Evolutionary conservation across 192 early-diverging fungal species (phyloP), one percentile per base, ranked within the genome.

Genomic region (Gamsiella multidivaricata): DNA sequence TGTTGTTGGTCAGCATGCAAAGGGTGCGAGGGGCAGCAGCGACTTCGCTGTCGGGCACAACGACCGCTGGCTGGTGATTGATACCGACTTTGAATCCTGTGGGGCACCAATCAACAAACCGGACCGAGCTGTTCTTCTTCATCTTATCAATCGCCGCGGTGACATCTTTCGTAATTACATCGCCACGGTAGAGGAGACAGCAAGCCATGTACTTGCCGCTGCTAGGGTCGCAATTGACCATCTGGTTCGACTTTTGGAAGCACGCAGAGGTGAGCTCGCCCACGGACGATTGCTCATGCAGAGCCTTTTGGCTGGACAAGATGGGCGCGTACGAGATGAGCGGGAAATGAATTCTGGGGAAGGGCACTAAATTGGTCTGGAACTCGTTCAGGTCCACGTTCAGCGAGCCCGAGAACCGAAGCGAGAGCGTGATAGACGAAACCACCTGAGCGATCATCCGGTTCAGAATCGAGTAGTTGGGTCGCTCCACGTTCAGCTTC

Each of bases 51-150:
- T 63, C 71, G 17, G 71, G 71, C 32, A 74, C 7, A 12, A 76
- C 73, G 60, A 93, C 88, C 39, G 96, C 95, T 31, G 95, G 85
- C 83, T 95, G 91, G 88, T 89, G 89, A 88, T 97, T 98, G 86
- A 98, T 98, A 78, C 97, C 97, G 49, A 98, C 92, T 91, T 98
- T 98, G 92, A 98, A 98, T 83, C 97, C 97, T 53, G 97, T 98
- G 34, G 97, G 96, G 86, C 97, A 98, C 97, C 97, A 98, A 82
- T 98, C 97, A 71, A 98, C 97, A 87, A 97, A 98, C 82, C 95
- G 93, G 63, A 98, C 91, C 50, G 97, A 97, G 71, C 93, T 91
- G 87, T 93, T 95, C 86, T 95, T 95, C 88, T 95, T 95, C 88
- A 98, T 91, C 70, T 86, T 84, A 29, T 92, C 29, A 50, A 97